phyloP scores from a whole-genome alignment of 163 green algal genomes.

The Scenedesmus sp. region DNA sequence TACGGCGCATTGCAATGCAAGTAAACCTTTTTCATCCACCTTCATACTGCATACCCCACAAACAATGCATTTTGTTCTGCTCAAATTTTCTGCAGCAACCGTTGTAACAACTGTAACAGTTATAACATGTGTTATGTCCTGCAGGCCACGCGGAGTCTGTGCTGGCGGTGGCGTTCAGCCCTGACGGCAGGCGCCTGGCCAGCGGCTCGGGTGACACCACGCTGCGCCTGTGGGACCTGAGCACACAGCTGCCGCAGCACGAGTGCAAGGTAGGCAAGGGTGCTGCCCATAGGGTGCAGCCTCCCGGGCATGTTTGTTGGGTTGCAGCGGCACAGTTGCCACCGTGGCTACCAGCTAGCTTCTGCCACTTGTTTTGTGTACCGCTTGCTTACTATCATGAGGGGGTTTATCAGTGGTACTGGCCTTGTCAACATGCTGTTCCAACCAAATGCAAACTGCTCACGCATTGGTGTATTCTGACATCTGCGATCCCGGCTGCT shows the following conservation, averaged over 20 bases:
- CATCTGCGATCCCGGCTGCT: background rate
- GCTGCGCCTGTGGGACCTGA: conserved; percentile 94
- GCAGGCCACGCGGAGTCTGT: conserved; percentile 90
- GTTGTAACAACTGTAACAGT: background rate
- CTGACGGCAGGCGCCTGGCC: conserved; percentile 89
- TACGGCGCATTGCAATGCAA: background rate
- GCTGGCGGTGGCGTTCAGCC: conserved; percentile 92
- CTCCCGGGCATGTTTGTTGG: too few relatives aligned
- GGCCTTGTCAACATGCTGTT: background rate
- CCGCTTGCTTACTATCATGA: too few relatives aligned
- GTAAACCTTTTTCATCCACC: too few relatives aligned
- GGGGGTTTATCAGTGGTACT: background rate
- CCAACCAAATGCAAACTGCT: background rate
- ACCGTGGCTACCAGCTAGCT: too few relatives aligned
- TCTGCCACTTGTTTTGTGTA: background rate
- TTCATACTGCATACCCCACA: too few relatives aligned
- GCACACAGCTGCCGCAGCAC: conserved; percentile 84
- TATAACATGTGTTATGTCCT: background rate
- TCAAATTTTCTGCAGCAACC: too few relatives aligned
- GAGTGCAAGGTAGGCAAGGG: conserved; percentile 73
- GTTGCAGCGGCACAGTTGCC: too few relatives aligned
- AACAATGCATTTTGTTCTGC: too few relatives aligned
- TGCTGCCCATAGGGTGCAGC: too few relatives aligned
- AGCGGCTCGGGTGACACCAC: conserved; percentile 93
- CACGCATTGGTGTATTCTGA: background rate